Percentiles rank a stretch among this genome's conserved stretches.
Conservation (phyloP, 2,329 filamentous ascomycete genomes). For the Fusarium solani-melongenae region DNA sequence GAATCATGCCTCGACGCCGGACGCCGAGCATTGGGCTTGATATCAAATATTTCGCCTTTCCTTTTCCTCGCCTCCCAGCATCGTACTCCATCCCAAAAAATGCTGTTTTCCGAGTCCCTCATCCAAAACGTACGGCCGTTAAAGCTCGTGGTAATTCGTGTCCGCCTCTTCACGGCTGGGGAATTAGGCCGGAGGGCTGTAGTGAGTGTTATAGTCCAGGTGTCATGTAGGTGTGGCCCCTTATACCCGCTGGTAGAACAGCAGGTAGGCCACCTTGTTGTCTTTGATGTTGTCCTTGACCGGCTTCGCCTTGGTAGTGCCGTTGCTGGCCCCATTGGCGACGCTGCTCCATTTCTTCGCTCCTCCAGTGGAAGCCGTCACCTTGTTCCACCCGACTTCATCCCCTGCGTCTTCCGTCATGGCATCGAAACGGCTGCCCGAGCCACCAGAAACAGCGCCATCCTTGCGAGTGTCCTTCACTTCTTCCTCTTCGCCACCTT, state of each 20-base stretch:
- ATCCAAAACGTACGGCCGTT: slow-evolving; percentile 43
- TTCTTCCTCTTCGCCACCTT: slow-evolving; percentile 84
- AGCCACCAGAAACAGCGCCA: slow-evolving; percentile 48
- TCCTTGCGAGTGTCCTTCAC: slow-evolving; percentile 62
- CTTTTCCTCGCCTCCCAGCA: slow-evolving; percentile 37
- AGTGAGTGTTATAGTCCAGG: slow-evolving; percentile 28
- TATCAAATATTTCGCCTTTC: slow-evolving; percentile 37
- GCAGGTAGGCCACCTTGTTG: slow-evolving; percentile 95
- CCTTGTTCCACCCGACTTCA: slow-evolving; percentile 86
- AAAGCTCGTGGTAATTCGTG: slow-evolving; percentile 38
- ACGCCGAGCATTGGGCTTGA: slow-evolving; percentile 43
- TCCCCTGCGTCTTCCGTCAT: slow-evolving; percentile 75
- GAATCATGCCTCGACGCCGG: slow-evolving; percentile 44
- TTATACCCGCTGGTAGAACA: slow-evolving; percentile 89
- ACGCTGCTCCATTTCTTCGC: slow-evolving; percentile 78
- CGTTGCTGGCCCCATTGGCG: slow-evolving; percentile 71
- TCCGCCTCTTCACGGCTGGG: slow-evolving; percentile 31
- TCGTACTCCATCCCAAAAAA: slow-evolving; percentile 37
- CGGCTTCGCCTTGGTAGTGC: slow-evolving; percentile 67
- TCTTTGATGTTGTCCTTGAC: slow-evolving; percentile 78
- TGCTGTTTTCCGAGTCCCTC: slow-evolving; percentile 33
- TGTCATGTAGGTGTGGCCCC: not conserved
- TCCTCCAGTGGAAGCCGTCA: slow-evolving; percentile 68
- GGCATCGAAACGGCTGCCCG: slow-evolving; percentile 79
- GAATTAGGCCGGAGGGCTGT: slow-evolving; percentile 21